Evolutionary conservation across 164 flowering plant species (phyloP).

Genomic region (Protea cynaroides): DNA sequence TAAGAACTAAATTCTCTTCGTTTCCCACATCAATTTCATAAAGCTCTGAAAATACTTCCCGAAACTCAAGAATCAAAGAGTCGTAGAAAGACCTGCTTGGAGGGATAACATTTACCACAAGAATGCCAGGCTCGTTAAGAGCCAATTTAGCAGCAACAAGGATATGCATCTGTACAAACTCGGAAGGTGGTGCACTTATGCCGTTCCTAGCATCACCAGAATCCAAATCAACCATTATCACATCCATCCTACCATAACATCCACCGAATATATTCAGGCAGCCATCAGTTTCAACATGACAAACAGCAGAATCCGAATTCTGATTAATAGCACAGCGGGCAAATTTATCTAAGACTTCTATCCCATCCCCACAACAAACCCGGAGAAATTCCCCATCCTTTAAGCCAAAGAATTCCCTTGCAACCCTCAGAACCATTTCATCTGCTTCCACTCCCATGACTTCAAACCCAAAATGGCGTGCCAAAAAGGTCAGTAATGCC

Average conservation of each 20-base stretch:
- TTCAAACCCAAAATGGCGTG: constrained; percentile 44
- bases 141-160: constrained; percentile 39
- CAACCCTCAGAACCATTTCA: constrained; percentile 53
- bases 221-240: constrained; percentile 86
- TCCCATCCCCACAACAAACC: constrained; percentile 57
- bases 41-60: constrained; percentile 46
- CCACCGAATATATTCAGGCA: not conserved
- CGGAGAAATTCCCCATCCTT: constrained; percentile 30
- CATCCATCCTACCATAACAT: constrained; percentile 38
- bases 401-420: constrained; percentile 59
- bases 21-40: constrained; percentile 76
- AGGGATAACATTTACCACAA: constrained; percentile 72
- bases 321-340: constrained; percentile 5
- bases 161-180: constrained; percentile 39
- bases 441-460: constrained; percentile 78
- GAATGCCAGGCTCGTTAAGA: constrained; percentile 46
- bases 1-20: constrained; percentile 68
- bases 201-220: constrained; percentile 53
- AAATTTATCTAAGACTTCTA: constrained; percentile 35
- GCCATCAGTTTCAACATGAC: not conserved
- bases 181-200: constrained; percentile 66
- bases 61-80: constrained; percentile 27
- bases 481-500: constrained; percentile 59
- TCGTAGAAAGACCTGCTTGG: constrained; percentile 33
- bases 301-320: constrained; percentile 6